These are phyloP conservation scores for Neurospora sp. DNA, from an alignment of 495 filamentous ascomycete genomes.

Conservation along the genomic window DNA sequence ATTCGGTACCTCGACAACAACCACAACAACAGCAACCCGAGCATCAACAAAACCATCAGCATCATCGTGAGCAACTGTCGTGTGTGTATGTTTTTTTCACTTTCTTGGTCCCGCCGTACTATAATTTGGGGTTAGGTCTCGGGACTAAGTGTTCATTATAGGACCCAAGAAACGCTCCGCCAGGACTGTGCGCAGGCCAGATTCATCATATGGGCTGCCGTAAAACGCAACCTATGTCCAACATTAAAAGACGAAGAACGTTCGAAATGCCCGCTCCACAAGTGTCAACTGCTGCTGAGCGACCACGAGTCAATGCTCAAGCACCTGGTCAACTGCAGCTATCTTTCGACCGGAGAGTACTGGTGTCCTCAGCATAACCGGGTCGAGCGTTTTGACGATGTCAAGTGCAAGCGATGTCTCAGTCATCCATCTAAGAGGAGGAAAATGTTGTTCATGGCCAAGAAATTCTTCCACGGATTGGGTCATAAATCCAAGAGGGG, in stretches of 20 bases:
- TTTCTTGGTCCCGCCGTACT: not conserved
- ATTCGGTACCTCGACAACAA: not conserved
- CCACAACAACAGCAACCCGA: not conserved
- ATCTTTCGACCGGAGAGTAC: conserved; percentile 36
- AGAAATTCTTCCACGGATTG: conserved; percentile 37
- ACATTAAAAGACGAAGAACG: conserved; percentile 17
- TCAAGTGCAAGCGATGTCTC: conserved; percentile 35
- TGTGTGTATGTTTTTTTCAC: conserved; percentile 24
- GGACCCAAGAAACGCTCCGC: conserved; percentile 28
- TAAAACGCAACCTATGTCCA: conserved; percentile 37
- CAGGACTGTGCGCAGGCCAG: conserved; percentile 37
- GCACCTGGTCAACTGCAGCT: conserved; percentile 29
- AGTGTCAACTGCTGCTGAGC: conserved; percentile 28
- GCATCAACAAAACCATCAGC: not conserved
- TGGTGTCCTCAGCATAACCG: conserved; percentile 38
- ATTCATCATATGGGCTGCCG: conserved; percentile 41
- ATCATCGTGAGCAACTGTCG: conserved; percentile 7
- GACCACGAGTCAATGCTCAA: conserved; percentile 38
- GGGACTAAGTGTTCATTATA: conserved; percentile 21
- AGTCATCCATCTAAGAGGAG: conserved; percentile 36
- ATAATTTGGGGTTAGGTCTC: not conserved
- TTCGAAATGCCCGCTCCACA: conserved; percentile 33
- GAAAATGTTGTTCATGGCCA: conserved; percentile 37
- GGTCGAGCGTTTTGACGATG: conserved; percentile 37
- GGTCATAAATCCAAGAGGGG: conserved; percentile 32